A percentile compares a stretch with the other conserved stretches of the same genome.
Evolutionary conservation across 768 basidiomycete genomes (phyloP).

Genomic region (Russula dissimulans): DNA sequence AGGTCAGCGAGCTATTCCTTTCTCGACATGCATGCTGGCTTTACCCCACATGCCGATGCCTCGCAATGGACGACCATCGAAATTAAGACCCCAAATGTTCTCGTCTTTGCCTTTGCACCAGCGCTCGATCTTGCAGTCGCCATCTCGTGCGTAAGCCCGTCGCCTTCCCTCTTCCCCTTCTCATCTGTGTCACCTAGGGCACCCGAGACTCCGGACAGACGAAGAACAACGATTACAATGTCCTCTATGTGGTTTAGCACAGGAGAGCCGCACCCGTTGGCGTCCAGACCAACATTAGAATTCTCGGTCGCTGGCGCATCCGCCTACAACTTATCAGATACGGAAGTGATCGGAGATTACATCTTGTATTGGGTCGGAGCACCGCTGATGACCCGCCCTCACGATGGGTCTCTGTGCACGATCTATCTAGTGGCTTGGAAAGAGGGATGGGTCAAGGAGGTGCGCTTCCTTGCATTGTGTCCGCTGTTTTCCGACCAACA

Average conservation of each 20-base stretch:
- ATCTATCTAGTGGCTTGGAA: constrained; percentile 12
- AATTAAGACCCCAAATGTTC: constrained; percentile 1
- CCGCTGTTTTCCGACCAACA: not conserved
- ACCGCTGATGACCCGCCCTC: not conserved
- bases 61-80: constrained; percentile 8
- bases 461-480: not conserved
- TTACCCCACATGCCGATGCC: not conserved
- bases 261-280: constrained; percentile 5
- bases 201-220: not conserved
- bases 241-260: constrained; percentile 5
- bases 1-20: constrained; percentile 1
- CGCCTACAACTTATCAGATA: constrained; percentile 9
- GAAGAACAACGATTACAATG: not conserved
- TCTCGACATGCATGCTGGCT: not conserved
- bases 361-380: constrained; percentile 11
- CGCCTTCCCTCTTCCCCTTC: not conserved
- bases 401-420: not conserved
- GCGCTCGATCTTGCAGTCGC: constrained; percentile 7
- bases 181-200: not conserved
- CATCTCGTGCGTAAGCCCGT: constrained; percentile 9
- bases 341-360: constrained; percentile 12
- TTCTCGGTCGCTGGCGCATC: not conserved
- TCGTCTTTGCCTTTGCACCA: constrained; percentile 9
- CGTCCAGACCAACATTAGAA: not conserved
- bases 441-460: constrained; percentile 10